These are phyloP conservation scores for Oryza coarctata DNA, from an alignment of 176 grass and related monocot species.

Conservation along the genomic window DNA sequence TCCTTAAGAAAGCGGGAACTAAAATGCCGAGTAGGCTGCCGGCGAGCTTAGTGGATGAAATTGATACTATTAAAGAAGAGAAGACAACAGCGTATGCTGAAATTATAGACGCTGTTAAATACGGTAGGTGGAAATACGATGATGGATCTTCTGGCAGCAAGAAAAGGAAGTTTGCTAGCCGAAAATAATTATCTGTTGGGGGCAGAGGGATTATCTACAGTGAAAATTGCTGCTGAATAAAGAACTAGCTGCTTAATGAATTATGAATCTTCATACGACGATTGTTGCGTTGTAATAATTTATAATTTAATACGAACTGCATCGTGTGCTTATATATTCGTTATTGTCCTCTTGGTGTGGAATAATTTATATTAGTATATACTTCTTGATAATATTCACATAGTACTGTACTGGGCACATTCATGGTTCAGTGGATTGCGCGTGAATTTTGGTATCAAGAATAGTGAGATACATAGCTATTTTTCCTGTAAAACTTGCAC, in stretches of 20 bases:
- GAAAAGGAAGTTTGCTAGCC: neutral
- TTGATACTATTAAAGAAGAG: neutral
- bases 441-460: no score
- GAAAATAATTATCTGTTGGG: neutral
- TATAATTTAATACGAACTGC: neutral
- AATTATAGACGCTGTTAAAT: neutral
- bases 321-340: no score
- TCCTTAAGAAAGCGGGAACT: neutral
- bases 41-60: neutral
- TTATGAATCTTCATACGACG: neutral
- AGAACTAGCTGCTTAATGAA: neutral
- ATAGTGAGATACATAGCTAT: no score
- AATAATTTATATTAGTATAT: neutral
- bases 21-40: neutral
- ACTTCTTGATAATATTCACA: no score
- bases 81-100: neutral
- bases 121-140: neutral
- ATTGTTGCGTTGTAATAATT: neutral
- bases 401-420: accelerated
- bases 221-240: neutral
- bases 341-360: neutral
- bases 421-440: no score
- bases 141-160: neutral
- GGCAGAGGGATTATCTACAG: neutral
- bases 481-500: no score